Evolutionary conservation across 495 filamentous ascomycete genomes (phyloP).

Genomic region (Sporormia fimetaria): DNA sequence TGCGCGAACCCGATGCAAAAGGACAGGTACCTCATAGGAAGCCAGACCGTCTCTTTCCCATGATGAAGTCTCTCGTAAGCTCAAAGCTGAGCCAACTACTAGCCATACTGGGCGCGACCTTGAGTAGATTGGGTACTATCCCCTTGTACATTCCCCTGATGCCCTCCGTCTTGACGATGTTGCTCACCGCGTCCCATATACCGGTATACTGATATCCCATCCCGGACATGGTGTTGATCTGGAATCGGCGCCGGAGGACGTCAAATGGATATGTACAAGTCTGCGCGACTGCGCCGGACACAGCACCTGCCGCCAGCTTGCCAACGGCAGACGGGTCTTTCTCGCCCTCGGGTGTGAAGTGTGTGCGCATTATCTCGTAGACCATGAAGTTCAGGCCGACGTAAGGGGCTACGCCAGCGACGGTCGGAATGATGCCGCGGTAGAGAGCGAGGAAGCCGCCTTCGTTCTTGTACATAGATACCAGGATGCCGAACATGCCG

Average conservation of each 20-base stretch:
- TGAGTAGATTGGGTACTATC: conserved; percentile 84
- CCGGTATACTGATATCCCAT: conserved; percentile 93
- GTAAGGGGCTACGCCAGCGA: conserved; percentile 91
- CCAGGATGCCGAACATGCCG: conserved; percentile 84
- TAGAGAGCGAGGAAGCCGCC: conserved; percentile 78
- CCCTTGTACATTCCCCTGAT: conserved; percentile 77
- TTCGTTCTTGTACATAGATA: conserved; percentile 77
- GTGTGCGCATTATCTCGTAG: conserved; percentile 77
- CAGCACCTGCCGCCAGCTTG: conserved; percentile 78
- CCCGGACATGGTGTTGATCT: conserved; percentile 99
- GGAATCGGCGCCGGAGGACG: conserved; percentile 88
- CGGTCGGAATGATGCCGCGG: conserved; percentile 82
- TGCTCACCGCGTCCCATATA: conserved; percentile 68
- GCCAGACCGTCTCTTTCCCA: conserved; percentile 28
- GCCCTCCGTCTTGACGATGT: conserved; percentile 73
- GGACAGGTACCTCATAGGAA: conserved; percentile 17
- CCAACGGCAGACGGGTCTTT: conserved; percentile 66
- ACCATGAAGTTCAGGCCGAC: conserved; percentile 98
- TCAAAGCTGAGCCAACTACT: conserved; percentile 97
- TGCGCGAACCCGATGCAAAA: too few relatives aligned
- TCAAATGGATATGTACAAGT: conserved; percentile 99
- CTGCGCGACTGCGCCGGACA: conserved; percentile 92
- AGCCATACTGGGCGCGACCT: conserved; percentile 97
- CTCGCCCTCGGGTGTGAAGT: conserved; percentile 78
- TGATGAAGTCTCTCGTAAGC: conserved; percentile 73